Conservation (phyloP, 441 rosid genomes). For the Pelargonium cotyledonis region DNA sequence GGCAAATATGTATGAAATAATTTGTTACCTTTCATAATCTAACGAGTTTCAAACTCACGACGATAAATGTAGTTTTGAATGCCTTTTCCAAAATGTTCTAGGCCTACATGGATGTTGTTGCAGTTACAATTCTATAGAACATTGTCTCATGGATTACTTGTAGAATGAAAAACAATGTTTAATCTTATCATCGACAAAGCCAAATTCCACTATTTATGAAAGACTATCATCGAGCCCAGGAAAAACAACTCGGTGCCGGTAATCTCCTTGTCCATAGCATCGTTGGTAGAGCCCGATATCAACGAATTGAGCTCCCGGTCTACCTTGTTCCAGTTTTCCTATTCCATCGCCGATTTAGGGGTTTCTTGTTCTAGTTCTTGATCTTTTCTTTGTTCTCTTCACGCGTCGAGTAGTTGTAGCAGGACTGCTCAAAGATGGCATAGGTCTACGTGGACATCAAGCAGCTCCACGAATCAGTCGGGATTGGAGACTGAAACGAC, state of each 20-base stretch:
- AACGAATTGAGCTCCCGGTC: constrained; percentile 79
- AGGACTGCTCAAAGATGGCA: constrained; percentile 94
- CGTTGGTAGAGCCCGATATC: constrained; percentile 71
- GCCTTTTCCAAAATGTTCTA: no score
- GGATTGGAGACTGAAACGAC: no score
- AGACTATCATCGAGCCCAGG: constrained; percentile 84
- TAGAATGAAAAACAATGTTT: no score
- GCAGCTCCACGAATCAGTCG: no score
- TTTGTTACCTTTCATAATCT: no score
- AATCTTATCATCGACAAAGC: no score
- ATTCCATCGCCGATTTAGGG: constrained; percentile 37
- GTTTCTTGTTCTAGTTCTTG: constrained; percentile 21
- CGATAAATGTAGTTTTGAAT: no score
- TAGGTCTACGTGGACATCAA: constrained; percentile 48
- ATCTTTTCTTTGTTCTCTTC: constrained; percentile 61
- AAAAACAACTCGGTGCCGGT: constrained; percentile 97
- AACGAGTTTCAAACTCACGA: no score
- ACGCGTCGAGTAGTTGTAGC: constrained; percentile 54
- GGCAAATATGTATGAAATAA: no score
- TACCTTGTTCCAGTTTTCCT: constrained; percentile 76
- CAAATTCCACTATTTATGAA: constrained; percentile 57
- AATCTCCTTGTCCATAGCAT: constrained; percentile 76
- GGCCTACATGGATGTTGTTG: no score
- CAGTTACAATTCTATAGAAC: no score
- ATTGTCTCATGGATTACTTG: no score